phyloP scores from a whole-genome alignment of 768 basidiomycete genomes.

The Panellus pusillus region DNA sequence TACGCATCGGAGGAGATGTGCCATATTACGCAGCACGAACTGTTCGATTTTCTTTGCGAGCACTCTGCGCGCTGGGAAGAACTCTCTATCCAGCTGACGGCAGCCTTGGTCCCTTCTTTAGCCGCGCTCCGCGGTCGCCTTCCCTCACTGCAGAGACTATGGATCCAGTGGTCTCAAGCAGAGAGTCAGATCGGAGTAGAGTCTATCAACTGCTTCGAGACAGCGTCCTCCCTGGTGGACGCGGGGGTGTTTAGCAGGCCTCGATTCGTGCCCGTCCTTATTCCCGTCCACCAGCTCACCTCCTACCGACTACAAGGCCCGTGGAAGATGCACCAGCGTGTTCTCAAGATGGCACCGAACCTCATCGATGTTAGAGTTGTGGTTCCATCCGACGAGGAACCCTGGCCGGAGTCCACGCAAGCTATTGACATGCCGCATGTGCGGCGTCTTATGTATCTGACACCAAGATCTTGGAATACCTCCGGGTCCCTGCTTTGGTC shows the following conservation, averaged over 20 bases:
- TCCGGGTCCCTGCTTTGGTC: not conserved
- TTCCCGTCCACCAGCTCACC: slow-evolving; percentile 5
- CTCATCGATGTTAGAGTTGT: not conserved
- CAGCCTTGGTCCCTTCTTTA: not conserved
- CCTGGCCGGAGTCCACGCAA: not conserved
- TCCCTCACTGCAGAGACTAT: not conserved
- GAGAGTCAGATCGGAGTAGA: not conserved
- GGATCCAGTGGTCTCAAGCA: not conserved
- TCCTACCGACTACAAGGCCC: not conserved
- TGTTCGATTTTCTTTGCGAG: not conserved
- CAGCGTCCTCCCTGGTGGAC: slow-evolving; percentile 2
- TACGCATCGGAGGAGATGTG: not conserved
- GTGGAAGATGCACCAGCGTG: not conserved
- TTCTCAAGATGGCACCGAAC: not conserved
- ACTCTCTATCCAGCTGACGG: not conserved
- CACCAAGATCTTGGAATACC: not conserved
- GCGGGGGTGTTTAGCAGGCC: not conserved
- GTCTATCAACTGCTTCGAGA: not conserved
- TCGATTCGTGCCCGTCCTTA: not conserved
- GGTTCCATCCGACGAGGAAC: too few species aligned
- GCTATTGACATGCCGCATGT: not conserved
- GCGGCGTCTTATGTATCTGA: not conserved
- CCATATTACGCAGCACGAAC: not conserved
- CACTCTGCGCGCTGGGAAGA: not conserved
- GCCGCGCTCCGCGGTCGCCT: not conserved